Base-by-base conservation (phyloP, 1,284 basidiomycete species). In the Inonotus hispidus region DNA sequence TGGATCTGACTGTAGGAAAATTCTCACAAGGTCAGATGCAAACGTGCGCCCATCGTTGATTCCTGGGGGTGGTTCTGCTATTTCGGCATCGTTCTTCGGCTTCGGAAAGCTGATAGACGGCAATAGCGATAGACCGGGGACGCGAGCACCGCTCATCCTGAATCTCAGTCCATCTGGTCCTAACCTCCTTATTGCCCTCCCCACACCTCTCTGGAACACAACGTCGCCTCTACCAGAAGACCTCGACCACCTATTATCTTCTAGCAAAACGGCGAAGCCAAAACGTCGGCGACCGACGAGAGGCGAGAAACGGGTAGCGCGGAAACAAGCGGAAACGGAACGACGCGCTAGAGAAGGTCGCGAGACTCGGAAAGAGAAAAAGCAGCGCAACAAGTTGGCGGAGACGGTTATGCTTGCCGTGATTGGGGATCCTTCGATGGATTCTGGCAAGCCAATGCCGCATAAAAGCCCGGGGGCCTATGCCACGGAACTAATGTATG, bases 401-500 rank as follows among this genome's bases (percentile, higher is more conserved):
- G 27, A 58, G 29, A 41, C 57, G n/a, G 57, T 59, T 13, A 8
- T 59, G 7, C 21, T 59, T 39, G 57, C 35, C 19, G 32, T n/a
- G 7, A 11, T 59, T 7, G 50, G 53, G 14, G 57, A 52, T 1
- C 10, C 16, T 13, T 27, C 14, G 32, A 16, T n/a, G n/a, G n/a
- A n/a, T n/a, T n/a, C 19, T 43, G 38, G 14, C 14, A 19, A 47
- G 45, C 16, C 16, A 39, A 39, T 11, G 11, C 13, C 13, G 10
- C 16, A 47, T 13, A 47, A 47, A 19, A 19, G 23, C 11, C 16
- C 16, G 19, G 19, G 16, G 45, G 45, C 23, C 14, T 16, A 76
- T 56, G 79, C 78, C 1, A 70, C 74, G 1, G 80, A 79, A 55
- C 67, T 88, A 14, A 79, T 84, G 61, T 85, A 82, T 63, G 75